These are phyloP conservation scores for Linnemannia exigua DNA, from an alignment of 192 early-diverging fungal genomes.

Conservation along the genomic window DNA sequence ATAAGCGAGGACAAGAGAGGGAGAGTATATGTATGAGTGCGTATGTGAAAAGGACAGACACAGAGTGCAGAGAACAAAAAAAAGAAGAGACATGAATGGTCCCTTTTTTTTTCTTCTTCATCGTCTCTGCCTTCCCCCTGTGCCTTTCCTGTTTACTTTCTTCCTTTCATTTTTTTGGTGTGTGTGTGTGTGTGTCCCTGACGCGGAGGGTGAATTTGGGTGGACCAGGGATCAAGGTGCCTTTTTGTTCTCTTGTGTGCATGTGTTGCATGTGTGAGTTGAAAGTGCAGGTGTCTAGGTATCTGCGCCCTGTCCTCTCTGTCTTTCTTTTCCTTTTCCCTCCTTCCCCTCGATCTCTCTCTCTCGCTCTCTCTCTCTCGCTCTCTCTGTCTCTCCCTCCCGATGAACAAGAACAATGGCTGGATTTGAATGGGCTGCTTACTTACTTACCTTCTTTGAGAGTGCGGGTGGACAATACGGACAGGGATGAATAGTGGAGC, in stretches of 20 bases:
- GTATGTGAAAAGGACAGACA: not conserved
- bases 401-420: not conserved
- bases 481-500: not conserved
- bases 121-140: not conserved
- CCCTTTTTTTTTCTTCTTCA: not conserved
- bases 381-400: not conserved
- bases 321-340: too few relatives aligned
- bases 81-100: slow-evolving; percentile 1
- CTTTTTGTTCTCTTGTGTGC: not conserved
- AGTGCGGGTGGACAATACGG: too few relatives aligned
- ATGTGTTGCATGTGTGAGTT: not conserved
- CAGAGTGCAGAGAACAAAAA: not conserved
- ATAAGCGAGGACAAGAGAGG: too few relatives aligned
- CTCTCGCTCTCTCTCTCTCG: not conserved
- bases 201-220: not conserved
- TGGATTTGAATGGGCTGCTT: not conserved
- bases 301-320: not conserved
- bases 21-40: not conserved
- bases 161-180: not conserved
- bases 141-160: not conserved
- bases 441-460: not conserved
- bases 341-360: not conserved
- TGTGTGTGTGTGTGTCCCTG: not conserved
- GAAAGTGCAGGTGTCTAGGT: not conserved
- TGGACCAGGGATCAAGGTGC: not conserved